Conservation (phyloP, 805 yeast genomes). For the Sungouiozyma intestinalis region DNA sequence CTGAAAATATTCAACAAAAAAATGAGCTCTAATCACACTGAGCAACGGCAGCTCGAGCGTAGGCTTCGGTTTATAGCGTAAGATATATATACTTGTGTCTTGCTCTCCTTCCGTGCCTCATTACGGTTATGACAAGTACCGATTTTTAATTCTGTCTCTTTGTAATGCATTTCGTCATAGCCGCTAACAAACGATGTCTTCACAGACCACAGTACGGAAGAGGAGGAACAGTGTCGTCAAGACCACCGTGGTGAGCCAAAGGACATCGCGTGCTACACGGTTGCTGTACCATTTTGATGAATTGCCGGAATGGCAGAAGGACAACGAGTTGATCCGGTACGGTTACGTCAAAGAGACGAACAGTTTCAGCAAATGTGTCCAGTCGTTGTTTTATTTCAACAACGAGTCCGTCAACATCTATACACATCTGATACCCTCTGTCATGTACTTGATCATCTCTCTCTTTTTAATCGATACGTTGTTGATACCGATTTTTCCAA, state of each 20-base stretch:
- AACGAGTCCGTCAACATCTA: slow-evolving; percentile 68
- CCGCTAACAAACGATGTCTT: neutral
- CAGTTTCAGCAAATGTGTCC: slow-evolving; percentile 36
- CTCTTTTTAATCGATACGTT: slow-evolving; percentile 21
- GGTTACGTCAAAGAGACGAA: slow-evolving; percentile 55
- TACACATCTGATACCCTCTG: slow-evolving; percentile 44
- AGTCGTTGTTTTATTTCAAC: slow-evolving; percentile 45
- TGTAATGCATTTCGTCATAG: neutral
- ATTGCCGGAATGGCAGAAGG: slow-evolving; percentile 63
- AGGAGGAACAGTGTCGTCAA: neutral
- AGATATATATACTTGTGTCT: too few species aligned
- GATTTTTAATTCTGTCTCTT: too few species aligned
- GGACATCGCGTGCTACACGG: neutral
- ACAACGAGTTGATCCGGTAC: slow-evolving; percentile 52
- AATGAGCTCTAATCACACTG: too few species aligned
- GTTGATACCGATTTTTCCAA: slow-evolving; percentile 24
- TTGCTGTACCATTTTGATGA: slow-evolving; percentile 35
- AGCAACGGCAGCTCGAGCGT: too few species aligned
- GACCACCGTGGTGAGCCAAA: neutral
- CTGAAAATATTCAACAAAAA: too few species aligned
- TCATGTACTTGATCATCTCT: slow-evolving; percentile 20
- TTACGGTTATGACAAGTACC: too few species aligned
- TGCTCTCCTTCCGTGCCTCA: too few species aligned
- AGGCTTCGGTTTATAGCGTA: too few species aligned
- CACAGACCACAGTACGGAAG: neutral